Percentiles rank a stretch among this genome's conserved stretches.
Evolutionary conservation across 2,329 filamentous ascomycete species (phyloP).

Genomic region (Calonectria hongkongensis): DNA sequence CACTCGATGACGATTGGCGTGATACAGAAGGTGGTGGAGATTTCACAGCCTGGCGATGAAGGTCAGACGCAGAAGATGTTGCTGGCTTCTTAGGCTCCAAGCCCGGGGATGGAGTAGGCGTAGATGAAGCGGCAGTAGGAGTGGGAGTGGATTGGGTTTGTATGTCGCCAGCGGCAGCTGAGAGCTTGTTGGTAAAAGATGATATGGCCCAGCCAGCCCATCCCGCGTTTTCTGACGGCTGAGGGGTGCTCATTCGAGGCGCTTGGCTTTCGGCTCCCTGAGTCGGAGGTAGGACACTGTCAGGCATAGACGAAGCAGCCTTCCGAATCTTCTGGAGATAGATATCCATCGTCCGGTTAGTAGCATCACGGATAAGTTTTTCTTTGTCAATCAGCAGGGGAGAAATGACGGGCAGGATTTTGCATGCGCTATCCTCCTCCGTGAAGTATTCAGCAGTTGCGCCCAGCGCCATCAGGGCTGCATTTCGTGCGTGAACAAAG

Average conservation of each 20-base stretch:
- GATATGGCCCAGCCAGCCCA: conserved; percentile 99
- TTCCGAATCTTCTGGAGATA: conserved; percentile 91
- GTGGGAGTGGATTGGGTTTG: conserved; percentile 72
- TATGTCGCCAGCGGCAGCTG: conserved; percentile 90
- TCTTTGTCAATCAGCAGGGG: conserved; percentile 94
- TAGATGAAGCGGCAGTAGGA: conserved; percentile 64
- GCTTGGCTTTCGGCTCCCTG: conserved; percentile 70
- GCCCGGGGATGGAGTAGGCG: conserved; percentile 63
- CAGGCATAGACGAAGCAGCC: conserved; percentile 84
- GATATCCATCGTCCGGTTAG: conserved; percentile 89
- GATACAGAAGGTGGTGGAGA: conserved; percentile 69
- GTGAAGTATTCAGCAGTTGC: conserved; percentile 91
- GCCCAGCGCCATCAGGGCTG: conserved; percentile 87
- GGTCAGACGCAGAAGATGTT: conserved; percentile 73
- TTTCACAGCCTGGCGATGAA: conserved; percentile 76
- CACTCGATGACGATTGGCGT: conserved; percentile 68
- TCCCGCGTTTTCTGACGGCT: conserved; percentile 71
- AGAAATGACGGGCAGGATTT: conserved; percentile 89
- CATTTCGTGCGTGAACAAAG: conserved; percentile 95
- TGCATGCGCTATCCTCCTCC: conserved; percentile 91
- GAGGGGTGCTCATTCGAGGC: conserved; percentile 87
- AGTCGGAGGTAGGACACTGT: conserved; percentile 83
- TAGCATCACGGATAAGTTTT: conserved; percentile 94
- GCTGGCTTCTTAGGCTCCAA: conserved; percentile 60
- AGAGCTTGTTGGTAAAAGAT: conserved; percentile 96